Conservation (phyloP, 192 early-diverging fungal species). For the Phlyctochytrium bullatum region DNA sequence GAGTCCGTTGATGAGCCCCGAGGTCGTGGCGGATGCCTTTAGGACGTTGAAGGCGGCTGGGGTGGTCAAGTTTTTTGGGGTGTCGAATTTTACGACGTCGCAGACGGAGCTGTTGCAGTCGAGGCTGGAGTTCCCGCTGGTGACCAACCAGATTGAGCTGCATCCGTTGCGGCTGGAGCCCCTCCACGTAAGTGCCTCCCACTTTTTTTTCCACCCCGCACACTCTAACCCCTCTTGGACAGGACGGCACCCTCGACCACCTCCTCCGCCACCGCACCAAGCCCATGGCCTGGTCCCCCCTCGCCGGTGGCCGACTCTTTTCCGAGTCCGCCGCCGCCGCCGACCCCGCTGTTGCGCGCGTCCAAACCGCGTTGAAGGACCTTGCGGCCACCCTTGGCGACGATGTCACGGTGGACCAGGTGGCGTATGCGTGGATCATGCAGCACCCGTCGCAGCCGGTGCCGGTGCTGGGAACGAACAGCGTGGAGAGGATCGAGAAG, state of each 20-base stretch:
- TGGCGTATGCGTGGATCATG: constrained; percentile 45
- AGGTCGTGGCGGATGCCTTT: constrained; percentile 48
- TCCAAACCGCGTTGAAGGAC: constrained; percentile 24
- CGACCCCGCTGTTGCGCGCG: constrained; percentile 18
- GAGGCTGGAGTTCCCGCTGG: constrained; percentile 33
- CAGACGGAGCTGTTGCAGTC: constrained; percentile 41
- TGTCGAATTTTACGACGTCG: constrained; percentile 59
- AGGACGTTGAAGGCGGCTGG: constrained; percentile 63
- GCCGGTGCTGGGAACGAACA: constrained; percentile 37
- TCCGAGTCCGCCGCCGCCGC: background rate
- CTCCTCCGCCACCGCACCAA: constrained; percentile 23
- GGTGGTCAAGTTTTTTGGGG: constrained; percentile 74
- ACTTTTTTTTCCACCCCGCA: background rate
- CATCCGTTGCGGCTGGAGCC: constrained; percentile 20
- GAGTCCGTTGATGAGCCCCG: constrained; percentile 9
- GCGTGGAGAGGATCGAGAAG: constrained; percentile 30
- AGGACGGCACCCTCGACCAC: constrained; percentile 39
- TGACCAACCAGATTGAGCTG: constrained; percentile 48
- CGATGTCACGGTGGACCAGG: constrained; percentile 34
- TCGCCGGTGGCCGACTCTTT: constrained; percentile 37
- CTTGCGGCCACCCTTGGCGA: constrained; percentile 30
- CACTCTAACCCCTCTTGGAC: background rate
- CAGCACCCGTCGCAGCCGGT: constrained; percentile 31
- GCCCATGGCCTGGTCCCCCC: constrained; percentile 43
- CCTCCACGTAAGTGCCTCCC: constrained; percentile 10